A percentile compares a stretch with the other conserved stretches of the same genome.
Conservation (phyloP, 1,284 basidiomycete species). For the Phenoliferia sp. region DNA sequence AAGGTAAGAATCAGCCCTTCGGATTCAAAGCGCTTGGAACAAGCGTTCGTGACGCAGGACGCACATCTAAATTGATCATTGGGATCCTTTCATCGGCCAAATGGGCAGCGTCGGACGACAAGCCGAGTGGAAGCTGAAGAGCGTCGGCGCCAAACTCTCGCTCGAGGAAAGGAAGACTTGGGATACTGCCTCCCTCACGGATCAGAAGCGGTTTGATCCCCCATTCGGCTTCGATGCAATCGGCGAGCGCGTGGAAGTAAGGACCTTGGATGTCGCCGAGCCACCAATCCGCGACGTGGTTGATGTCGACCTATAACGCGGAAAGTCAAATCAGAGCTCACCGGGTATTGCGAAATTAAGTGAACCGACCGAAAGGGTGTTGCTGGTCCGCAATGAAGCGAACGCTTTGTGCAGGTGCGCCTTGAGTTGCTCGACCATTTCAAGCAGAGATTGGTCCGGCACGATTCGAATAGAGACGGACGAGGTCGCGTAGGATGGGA, state of each 20-base stretch:
- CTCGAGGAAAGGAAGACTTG: slow-evolving; percentile 72
- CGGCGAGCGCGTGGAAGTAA: slow-evolving; percentile 41
- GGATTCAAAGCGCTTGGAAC: not conserved
- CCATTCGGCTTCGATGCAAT: slow-evolving; percentile 24
- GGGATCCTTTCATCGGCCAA: slow-evolving; percentile 47
- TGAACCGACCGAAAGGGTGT: slow-evolving; percentile 61
- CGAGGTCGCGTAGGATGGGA: slow-evolving; percentile 71
- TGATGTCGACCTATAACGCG: slow-evolving; percentile 59
- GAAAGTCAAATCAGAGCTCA: not conserved
- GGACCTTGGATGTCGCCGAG: slow-evolving; percentile 75
- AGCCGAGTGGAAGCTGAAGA: slow-evolving; percentile 82
- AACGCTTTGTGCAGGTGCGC: slow-evolving; percentile 62
- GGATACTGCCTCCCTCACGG: slow-evolving; percentile 70
- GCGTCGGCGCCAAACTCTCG: slow-evolving; percentile 71
- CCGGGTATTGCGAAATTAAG: not conserved
- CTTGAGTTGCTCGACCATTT: slow-evolving; percentile 60
- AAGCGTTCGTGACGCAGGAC: slow-evolving; percentile 5
- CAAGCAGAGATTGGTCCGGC: slow-evolving; percentile 79
- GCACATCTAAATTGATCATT: slow-evolving; percentile 44
- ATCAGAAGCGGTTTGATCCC: slow-evolving; percentile 70
- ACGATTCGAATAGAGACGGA: slow-evolving; percentile 73
- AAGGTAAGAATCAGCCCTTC: not conserved
- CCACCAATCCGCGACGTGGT: slow-evolving; percentile 90
- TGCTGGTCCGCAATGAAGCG: slow-evolving; percentile 58
- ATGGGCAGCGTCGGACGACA: slow-evolving; percentile 46